Evolutionary conservation across 768 basidiomycete genomes (phyloP).

Genomic region (Scleroderma bovista): DNA sequence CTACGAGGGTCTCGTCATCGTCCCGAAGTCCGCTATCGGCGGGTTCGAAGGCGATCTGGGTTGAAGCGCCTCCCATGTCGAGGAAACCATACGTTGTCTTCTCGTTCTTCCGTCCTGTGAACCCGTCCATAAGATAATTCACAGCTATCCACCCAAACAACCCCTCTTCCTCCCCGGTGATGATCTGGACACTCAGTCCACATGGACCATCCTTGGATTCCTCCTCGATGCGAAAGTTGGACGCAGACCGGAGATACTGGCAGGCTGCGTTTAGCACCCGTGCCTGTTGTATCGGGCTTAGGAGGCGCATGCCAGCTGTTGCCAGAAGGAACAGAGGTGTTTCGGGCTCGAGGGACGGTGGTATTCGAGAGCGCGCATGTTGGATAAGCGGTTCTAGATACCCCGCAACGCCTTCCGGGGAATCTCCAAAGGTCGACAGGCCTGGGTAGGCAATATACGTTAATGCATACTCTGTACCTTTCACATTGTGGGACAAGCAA

Average conservation of each 20-base stretch:
- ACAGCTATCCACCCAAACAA: conserved; percentile 99
- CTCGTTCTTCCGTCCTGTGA: conserved; percentile 40
- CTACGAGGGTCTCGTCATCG: conserved; percentile 54
- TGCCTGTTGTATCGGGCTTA: conserved; percentile 62
- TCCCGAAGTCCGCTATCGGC: conserved; percentile 46
- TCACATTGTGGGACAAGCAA: neutral
- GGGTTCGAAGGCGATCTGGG: conserved; percentile 98
- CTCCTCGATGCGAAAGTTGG: conserved; percentile 70
- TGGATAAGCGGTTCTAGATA: conserved; percentile 81
- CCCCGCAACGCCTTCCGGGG: conserved; percentile 60
- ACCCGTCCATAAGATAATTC: conserved; percentile 98
- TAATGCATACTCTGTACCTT: neutral
- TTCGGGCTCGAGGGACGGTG: conserved; percentile 74
- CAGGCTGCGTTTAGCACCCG: conserved; percentile 75
- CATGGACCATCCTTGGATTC: conserved; percentile 72
- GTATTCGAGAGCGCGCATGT: conserved; percentile 79
- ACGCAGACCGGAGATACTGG: conserved; percentile 65
- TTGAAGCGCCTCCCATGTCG: conserved; percentile 99
- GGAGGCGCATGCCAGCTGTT: conserved; percentile 94
- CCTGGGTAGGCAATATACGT: conserved; percentile 43
- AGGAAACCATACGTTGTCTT: conserved; percentile 83
- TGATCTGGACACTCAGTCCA: conserved; percentile 88
- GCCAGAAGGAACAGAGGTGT: conserved; percentile 94
- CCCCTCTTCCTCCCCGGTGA: conserved; percentile 97
- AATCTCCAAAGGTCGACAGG: conserved; percentile 72